phyloP scores from a whole-genome alignment of 306 rosid genomes.

The Trifolium dubium region DNA sequence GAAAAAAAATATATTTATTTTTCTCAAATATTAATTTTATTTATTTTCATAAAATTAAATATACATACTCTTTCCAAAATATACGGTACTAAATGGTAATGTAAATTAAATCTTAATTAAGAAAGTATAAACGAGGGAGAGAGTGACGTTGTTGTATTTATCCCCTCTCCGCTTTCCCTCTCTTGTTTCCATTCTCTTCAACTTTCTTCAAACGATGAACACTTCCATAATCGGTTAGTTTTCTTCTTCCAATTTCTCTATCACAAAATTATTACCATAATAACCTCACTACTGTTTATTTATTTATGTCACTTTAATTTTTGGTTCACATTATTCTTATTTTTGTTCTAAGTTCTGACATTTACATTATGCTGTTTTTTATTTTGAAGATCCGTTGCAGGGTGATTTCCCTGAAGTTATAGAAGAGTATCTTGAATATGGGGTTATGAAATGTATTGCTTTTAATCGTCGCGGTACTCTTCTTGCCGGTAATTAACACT shows the following conservation, averaged over 20 bases:
- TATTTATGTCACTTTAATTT: not conserved
- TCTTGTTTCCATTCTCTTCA: not conserved
- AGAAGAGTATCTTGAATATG: constrained; percentile 94
- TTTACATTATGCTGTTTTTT: not conserved
- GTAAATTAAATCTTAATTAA: no score
- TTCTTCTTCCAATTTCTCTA: not conserved
- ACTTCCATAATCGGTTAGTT: constrained; percentile 12
- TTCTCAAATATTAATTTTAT: no score
- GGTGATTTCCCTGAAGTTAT: constrained; percentile 98
- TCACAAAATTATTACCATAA: not conserved
- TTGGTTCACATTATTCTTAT: not conserved
- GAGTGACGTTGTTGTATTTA: not conserved
- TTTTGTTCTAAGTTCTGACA: not conserved
- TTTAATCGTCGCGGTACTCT: constrained; percentile 97
- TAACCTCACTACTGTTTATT: not conserved
- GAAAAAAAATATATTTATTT: no score
- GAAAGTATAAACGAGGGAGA: no score
- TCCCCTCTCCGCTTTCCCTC: not conserved
- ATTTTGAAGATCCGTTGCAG: constrained; percentile 75
- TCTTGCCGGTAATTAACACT: constrained; percentile 71
- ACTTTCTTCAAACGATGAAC: not conserved
- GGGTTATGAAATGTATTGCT: constrained; percentile 89
- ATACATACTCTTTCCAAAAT: no score
- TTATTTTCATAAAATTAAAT: no score
- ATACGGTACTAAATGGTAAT: no score